phyloP scores from a whole-genome alignment of 2,329 filamentous ascomycete species.

The Penicillium sp. region DNA sequence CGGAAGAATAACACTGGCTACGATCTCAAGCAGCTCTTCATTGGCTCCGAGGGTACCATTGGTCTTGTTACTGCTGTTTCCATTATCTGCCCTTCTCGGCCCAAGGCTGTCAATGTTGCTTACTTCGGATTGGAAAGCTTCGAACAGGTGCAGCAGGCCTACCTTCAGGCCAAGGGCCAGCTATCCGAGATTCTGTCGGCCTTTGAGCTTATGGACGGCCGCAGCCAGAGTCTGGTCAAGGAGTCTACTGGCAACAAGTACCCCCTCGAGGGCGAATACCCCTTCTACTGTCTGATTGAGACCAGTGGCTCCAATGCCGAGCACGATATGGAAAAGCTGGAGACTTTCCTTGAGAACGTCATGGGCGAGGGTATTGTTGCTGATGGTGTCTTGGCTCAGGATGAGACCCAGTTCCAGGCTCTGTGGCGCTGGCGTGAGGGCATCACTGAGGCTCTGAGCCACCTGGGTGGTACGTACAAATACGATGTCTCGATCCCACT shows the following conservation, averaged over 20 bases:
- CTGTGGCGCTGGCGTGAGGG: conserved; percentile 94
- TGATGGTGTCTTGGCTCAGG: conserved; percentile 88
- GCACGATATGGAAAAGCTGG: conserved; percentile 89
- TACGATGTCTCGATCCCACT: conserved; percentile 96
- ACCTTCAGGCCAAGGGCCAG: conserved; percentile 82
- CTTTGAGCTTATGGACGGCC: conserved; percentile 93
- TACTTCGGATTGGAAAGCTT: conserved; percentile 90
- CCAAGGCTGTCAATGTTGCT: conserved; percentile 87
- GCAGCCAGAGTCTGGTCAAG: conserved; percentile 74
- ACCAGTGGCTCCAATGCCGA: conserved; percentile 93
- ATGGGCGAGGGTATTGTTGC: conserved; percentile 82
- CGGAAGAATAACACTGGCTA: conserved; percentile 99
- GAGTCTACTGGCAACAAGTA: conserved; percentile 71
- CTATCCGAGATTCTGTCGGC: conserved; percentile 94
- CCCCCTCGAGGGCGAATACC: conserved; percentile 78
- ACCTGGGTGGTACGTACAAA: conserved; percentile 96
- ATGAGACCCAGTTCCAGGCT: conserved; percentile 81
- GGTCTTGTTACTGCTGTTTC: conserved; percentile 90
- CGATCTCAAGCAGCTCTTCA: conserved; percentile 94
- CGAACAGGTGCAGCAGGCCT: conserved; percentile 82
- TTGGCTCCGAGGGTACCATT: conserved; percentile 91
- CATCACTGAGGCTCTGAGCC: conserved; percentile 82
- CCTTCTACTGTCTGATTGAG: conserved; percentile 96
- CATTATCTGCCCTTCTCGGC: conserved; percentile 82
- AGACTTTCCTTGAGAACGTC: conserved; percentile 84